Evolutionary conservation across 768 basidiomycete genomes (phyloP), one percentile per base, ranked within the genome.

Genomic region (Naematelia aurantialba): DNA sequence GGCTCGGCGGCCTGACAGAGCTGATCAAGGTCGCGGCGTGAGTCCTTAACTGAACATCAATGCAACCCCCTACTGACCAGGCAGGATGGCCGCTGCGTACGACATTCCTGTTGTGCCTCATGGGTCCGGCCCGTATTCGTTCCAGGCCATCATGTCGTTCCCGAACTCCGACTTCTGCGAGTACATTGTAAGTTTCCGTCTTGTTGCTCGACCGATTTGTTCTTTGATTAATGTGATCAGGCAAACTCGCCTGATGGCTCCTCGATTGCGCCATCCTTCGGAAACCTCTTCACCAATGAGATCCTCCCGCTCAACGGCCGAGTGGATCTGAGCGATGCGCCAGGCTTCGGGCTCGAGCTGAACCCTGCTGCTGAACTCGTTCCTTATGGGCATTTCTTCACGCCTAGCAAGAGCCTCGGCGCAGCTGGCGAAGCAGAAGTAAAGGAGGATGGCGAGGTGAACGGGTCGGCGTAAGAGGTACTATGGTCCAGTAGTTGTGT

Each of bases 21-120:
- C 66, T 78, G 29, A 74, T 78, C 67, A 78, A 76, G 53, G 76
- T 78, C 31, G 72, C 72, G 13, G 62, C 63, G 54, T 68, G 25
- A 65, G 67, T 62, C 13, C 3, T 48, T 14, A 50, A 8, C 26
- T 46, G 2, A 39, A 56, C n/a, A 25, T 11, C 13, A 4, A 19
- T 25, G 19, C 21, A 31, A 31, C 22, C 19, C 59, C 17, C 30
- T n/a, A 42, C 31, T 54, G 48, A 57, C 24, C 12, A 26, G n/a
- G 24, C 34, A 66, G 60, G 26, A 77, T 79, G 65, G 80, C 79
- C 1, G 73, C 78, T 2, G 80, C 80, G 13, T 81, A 82, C 65
- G 81, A 82, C 63, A 80, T 82, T 47, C 80, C 80, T 24, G 79
- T 82, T 46, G 79, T 81, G 17, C 81, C 81, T 5, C 81, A 81